Conservation (phyloP, 2,329 filamentous ascomycete species). For the Lachnellula occidentalis region DNA sequence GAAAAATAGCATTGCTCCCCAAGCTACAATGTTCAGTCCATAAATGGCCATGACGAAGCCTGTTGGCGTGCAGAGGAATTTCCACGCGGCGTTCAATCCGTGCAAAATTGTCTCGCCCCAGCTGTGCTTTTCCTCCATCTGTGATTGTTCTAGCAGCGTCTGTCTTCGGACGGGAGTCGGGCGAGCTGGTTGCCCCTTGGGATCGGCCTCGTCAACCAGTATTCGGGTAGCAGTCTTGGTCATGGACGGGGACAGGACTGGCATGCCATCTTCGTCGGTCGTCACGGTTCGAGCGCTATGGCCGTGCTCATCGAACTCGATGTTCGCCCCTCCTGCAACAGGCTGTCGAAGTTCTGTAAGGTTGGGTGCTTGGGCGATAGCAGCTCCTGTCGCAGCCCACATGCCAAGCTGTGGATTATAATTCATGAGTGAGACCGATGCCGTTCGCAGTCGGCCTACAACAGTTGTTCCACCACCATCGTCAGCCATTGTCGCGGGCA, state of each 20-base stretch:
- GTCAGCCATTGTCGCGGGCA: neutral
- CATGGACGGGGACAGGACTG: neutral
- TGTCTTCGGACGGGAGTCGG: neutral
- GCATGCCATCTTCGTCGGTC: slow-evolving; percentile 3
- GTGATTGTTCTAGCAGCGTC: slow-evolving; percentile 1
- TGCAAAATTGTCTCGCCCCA: slow-evolving; percentile 52
- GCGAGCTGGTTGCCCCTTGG: neutral
- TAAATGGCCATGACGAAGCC: slow-evolving; percentile 76
- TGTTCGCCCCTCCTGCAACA: slow-evolving; percentile 16
- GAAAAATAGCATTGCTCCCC: slow-evolving; percentile 88
- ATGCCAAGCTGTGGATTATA: slow-evolving; percentile 18
- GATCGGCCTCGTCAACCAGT: neutral
- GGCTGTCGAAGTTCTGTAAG: slow-evolving; percentile 14
- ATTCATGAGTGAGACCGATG: slow-evolving; percentile 13
- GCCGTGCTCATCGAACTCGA: slow-evolving; percentile 17
- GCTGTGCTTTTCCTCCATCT: slow-evolving; percentile 7
- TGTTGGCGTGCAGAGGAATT: slow-evolving; percentile 65
- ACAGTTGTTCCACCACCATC: neutral
- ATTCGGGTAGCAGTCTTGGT: slow-evolving; percentile 1
- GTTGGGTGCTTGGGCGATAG: slow-evolving; percentile 17
- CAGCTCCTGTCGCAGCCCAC: slow-evolving; percentile 17
- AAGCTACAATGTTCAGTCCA: slow-evolving; percentile 73
- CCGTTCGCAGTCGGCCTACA: slow-evolving; percentile 10
- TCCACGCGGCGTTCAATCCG: slow-evolving; percentile 56
- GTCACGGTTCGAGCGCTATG: slow-evolving; percentile 20